Conservation (phyloP, 208 protist genomes). For the Kentomonas sorsogonicus region DNA sequence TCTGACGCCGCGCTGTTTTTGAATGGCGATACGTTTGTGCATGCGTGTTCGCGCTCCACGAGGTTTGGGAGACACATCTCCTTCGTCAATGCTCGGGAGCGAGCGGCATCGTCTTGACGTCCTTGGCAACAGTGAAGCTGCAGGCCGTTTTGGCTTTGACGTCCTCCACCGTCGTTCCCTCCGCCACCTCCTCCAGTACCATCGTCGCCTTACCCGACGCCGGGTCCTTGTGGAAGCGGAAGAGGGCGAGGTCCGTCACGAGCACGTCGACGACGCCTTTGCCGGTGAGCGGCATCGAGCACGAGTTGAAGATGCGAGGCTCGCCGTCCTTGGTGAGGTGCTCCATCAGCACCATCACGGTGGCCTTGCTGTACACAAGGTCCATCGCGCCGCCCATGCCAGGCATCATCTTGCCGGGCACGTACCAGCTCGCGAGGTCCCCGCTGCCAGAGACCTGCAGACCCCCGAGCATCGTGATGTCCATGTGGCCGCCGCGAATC, state of each 20-base stretch:
- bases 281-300: constrained; percentile 82
- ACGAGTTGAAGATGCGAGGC: constrained; percentile 78
- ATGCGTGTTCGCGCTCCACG: no score
- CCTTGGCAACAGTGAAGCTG: constrained; percentile 23
- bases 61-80: no score
- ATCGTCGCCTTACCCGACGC: constrained; percentile 22
- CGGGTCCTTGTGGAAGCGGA: constrained; percentile 45
- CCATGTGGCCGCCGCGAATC: constrained; percentile 91
- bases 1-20: no score
- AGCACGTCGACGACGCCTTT: constrained; percentile 63
- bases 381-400: constrained; percentile 94
- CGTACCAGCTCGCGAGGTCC: constrained; percentile 94
- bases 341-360: constrained; percentile 91
- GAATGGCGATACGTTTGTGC: no score
- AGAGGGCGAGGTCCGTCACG: constrained; percentile 91
- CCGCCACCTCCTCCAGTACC: constrained; percentile 61
- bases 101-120: constrained; percentile 33
- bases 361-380: constrained; percentile 51
- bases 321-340: constrained; percentile 78
- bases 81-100: no score
- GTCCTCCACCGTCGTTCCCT: constrained; percentile 76
- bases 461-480: constrained; percentile 91
- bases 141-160: constrained; percentile 42
- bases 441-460: constrained; percentile 85
- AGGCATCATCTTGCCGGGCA: constrained; percentile 92